phyloP scores from a whole-genome alignment of 495 filamentous ascomycete genomes.

The Neurospora sp. region DNA sequence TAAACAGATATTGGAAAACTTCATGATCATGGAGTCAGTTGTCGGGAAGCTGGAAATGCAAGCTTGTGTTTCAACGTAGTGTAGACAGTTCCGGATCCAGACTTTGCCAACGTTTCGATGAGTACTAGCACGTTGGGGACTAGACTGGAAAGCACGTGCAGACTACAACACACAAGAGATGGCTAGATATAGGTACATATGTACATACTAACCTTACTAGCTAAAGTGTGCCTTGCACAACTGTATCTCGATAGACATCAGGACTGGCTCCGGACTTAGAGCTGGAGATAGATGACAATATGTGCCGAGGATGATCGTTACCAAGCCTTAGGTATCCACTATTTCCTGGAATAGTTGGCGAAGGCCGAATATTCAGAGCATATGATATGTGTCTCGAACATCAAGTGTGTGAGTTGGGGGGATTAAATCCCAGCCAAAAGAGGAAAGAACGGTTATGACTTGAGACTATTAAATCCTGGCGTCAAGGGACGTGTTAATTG shows the following conservation, averaged over 20 bases:
- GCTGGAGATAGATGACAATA: neutral
- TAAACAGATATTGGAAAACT: neutral
- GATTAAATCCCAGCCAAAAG: neutral
- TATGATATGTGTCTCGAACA: neutral
- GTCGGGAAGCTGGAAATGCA: neutral
- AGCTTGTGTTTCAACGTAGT: neutral
- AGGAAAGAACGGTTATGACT: neutral
- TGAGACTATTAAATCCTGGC: neutral
- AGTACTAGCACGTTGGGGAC: neutral
- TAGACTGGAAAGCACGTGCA: neutral
- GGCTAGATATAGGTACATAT: neutral
- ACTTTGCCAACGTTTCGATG: neutral
- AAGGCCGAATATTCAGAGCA: neutral
- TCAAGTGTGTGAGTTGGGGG: neutral
- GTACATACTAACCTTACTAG: neutral
- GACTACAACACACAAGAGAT: neutral
- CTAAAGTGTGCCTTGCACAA: neutral
- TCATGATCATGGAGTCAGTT: neutral
- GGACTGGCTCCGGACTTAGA: neutral
- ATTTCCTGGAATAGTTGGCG: neutral
- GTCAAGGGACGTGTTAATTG: neutral
- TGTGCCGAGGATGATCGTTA: neutral
- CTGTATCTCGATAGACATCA: neutral
- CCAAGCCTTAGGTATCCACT: neutral
- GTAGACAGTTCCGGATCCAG: neutral